Evolutionary conservation across 2,329 filamentous ascomycete genomes (phyloP).

Genomic region (Fusarium tupiense): DNA sequence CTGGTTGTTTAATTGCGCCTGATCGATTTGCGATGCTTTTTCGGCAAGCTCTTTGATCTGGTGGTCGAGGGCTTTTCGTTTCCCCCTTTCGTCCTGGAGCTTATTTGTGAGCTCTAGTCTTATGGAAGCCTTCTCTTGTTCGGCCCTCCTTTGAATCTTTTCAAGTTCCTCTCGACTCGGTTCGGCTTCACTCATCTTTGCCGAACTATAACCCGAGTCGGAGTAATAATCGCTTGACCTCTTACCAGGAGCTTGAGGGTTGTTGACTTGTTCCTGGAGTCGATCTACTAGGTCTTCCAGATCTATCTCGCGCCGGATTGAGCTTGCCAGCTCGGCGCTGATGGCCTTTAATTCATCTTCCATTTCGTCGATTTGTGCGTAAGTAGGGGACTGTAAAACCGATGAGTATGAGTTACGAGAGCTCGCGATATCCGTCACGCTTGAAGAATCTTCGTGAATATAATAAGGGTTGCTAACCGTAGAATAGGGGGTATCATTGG

Average conservation of each 20-base stretch:
- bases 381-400: conserved; percentile 56
- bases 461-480: conserved; percentile 44
- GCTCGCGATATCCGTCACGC: conserved; percentile 54
- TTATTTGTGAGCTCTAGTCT: conserved; percentile 86
- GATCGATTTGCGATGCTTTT: conserved; percentile 72
- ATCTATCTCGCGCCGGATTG: conserved; percentile 95
- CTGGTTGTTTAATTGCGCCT: conserved; percentile 63
- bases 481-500: conserved; percentile 47
- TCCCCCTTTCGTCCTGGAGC: conserved; percentile 84
- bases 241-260: conserved; percentile 67
- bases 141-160: conserved; percentile 80
- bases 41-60: conserved; percentile 86
- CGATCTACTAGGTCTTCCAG: conserved; percentile 93
- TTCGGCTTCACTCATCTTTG: conserved; percentile 77
- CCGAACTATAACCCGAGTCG: conserved; percentile 89
- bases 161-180: conserved; percentile 78
- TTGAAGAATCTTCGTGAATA: conserved; percentile 50
- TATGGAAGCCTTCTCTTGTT: conserved; percentile 90
- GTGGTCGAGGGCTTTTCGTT: conserved; percentile 79
- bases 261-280: conserved; percentile 79
- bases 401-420: conserved; percentile 64
- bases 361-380: conserved; percentile 79
- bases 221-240: conserved; percentile 98
- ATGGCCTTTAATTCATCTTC: conserved; percentile 95
- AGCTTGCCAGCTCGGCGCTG: conserved; percentile 89